Conservation (phyloP, 345 rosid species). For the Heritiera littoralis region DNA sequence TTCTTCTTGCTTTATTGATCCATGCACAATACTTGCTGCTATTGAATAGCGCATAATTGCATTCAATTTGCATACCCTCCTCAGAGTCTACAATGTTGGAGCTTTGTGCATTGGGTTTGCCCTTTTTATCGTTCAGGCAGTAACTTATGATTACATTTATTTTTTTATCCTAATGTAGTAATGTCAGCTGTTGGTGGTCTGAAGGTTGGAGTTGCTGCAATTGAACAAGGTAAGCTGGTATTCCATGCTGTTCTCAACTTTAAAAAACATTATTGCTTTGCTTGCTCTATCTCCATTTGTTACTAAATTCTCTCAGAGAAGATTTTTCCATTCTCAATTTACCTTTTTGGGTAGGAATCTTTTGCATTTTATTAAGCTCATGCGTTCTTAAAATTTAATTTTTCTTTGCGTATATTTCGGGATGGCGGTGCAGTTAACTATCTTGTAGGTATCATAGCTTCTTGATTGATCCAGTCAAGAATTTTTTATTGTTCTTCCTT, state of each 20-base stretch:
- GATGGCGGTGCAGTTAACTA: background rate
- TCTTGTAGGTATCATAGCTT: background rate
- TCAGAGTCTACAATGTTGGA: no score
- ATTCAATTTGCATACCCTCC: background rate
- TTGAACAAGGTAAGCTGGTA: constrained; percentile 62
- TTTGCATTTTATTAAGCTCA: background rate
- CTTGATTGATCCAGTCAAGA: background rate
- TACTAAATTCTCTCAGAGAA: background rate
- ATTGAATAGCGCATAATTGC: background rate
- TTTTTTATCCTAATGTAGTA: constrained; percentile 55
- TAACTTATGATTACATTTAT: background rate
- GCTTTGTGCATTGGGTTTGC: no score
- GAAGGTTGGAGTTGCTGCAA: constrained; percentile 74
- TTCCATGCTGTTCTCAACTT: constrained; percentile 1
- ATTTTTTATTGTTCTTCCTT: background rate
- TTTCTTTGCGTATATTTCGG: background rate
- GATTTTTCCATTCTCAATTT: background rate
- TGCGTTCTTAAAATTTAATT: background rate
- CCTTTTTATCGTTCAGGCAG: background rate
- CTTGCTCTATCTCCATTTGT: background rate
- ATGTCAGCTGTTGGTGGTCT: constrained; percentile 97
- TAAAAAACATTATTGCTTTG: background rate
- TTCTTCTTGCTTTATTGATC: constrained; percentile 14
- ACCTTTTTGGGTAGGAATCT: background rate
- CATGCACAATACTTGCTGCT: background rate